Conservation (phyloP, 2,329 filamentous ascomycete genomes). For the Chrysoporthe puriensis region DNA sequence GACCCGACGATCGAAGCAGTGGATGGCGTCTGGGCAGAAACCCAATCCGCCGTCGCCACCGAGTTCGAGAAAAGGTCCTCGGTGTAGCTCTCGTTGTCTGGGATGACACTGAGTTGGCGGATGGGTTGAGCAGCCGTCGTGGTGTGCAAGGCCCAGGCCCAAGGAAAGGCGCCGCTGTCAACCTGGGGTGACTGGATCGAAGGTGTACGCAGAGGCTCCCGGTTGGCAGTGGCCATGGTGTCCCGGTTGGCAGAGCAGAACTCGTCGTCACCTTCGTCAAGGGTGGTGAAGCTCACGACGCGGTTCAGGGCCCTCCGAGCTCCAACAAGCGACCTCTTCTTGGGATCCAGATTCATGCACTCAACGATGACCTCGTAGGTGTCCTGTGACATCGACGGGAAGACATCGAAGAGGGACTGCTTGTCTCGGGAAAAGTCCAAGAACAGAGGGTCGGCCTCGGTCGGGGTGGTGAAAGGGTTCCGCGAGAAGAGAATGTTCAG, state of each 20-base stretch:
- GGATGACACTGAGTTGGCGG: constrained; percentile 86
- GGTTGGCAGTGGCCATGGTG: constrained; percentile 81
- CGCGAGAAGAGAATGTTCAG: constrained; percentile 96
- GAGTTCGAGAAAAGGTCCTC: constrained; percentile 87
- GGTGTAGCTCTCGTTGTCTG: constrained; percentile 75
- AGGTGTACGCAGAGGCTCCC: constrained; percentile 92
- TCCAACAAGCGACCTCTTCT: constrained; percentile 79
- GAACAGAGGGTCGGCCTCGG: constrained; percentile 88
- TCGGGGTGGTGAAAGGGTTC: constrained; percentile 92
- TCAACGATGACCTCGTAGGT: constrained; percentile 92
- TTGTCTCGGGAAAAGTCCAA: constrained; percentile 91
- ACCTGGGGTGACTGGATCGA: constrained; percentile 88
- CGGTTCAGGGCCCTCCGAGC: constrained; percentile 78
- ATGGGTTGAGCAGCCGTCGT: constrained; percentile 66
- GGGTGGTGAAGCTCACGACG: constrained; percentile 88
- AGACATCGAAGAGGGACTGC: constrained; percentile 96
- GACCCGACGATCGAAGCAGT: constrained; percentile 85
- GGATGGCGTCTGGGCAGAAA: constrained; percentile 78
- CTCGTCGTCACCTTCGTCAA: constrained; percentile 89
- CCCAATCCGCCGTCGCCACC: constrained; percentile 73
- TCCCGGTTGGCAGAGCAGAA: constrained; percentile 86
- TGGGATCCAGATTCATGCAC: constrained; percentile 89
- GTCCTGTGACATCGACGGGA: constrained; percentile 97
- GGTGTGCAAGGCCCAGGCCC: constrained; percentile 86
- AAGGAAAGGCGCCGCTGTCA: constrained; percentile 85